These are phyloP conservation scores for Acacia confusa DNA, from an alignment of 306 rosid species.

Conservation along the genomic window DNA sequence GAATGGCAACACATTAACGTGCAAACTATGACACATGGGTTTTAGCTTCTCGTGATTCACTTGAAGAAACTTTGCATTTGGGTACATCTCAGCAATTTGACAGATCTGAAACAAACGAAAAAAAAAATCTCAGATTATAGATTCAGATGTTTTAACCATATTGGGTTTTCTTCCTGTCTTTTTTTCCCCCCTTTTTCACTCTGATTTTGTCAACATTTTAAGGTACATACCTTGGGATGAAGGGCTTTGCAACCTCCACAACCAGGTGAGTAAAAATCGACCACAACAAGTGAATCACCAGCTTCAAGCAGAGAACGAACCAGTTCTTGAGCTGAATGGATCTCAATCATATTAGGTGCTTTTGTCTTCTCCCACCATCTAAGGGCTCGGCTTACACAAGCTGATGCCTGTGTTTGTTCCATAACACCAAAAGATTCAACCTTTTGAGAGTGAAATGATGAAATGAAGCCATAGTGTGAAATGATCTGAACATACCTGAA, in stretches of 20 bases:
- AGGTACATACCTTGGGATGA: constrained; percentile 66
- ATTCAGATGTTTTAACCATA: not conserved
- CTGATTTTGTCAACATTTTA: not conserved
- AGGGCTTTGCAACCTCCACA: constrained; percentile 95
- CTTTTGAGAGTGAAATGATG: not conserved
- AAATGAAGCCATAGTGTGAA: not conserved
- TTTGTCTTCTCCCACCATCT: constrained; percentile 83
- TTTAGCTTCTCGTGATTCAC: constrained; percentile 75
- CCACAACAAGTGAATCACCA: constrained; percentile 76
- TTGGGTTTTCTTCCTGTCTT: not conserved
- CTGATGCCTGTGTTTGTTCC: constrained; percentile 57
- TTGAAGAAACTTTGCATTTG: constrained; percentile 60
- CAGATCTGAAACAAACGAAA: constrained; percentile 54
- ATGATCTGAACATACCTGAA: constrained; percentile 45
- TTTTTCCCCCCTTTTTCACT: not conserved
- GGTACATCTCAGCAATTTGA: constrained; percentile 73
- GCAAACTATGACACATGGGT: constrained; percentile 63
- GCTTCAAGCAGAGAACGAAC: constrained; percentile 60
- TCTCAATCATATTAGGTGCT: constrained; percentile 71
- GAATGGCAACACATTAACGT: constrained; percentile 82
- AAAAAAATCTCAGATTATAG: not conserved
- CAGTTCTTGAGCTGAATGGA: constrained; percentile 69
- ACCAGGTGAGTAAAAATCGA: constrained; percentile 82
- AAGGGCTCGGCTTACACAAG: constrained; percentile 52
- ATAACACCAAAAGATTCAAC: not conserved